These are phyloP conservation scores for Balakata baccata DNA, from an alignment of 345 rosid genomes.

Conservation along the genomic window DNA sequence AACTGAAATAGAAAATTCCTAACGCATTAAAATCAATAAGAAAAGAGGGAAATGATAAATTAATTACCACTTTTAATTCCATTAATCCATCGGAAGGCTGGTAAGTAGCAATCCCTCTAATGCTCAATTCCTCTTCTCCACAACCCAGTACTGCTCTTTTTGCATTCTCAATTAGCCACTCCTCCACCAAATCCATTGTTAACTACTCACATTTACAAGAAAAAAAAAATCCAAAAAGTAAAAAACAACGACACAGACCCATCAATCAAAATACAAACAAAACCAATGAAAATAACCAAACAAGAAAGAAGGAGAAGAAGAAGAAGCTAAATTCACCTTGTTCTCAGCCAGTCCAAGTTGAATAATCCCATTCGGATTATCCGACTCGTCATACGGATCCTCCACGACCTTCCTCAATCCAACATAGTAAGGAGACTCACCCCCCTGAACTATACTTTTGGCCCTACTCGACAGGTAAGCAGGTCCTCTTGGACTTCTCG, in stretches of 20 bases:
- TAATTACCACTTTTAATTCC: conserved; percentile 73
- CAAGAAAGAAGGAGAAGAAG: neutral
- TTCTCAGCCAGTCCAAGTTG: conserved; percentile 74
- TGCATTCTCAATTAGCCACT: conserved; percentile 61
- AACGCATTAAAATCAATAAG: neutral
- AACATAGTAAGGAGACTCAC: conserved; percentile 46
- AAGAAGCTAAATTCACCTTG: conserved; percentile 37
- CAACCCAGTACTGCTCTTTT: conserved; percentile 43
- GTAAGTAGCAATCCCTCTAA: conserved; percentile 61
- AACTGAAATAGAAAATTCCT: neutral
- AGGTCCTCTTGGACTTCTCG: conserved; percentile 59
- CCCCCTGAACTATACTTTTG: conserved; percentile 42
- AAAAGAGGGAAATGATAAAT: neutral
- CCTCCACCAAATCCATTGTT: conserved; percentile 51
- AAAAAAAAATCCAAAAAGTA: neutral
- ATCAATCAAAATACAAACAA: neutral
- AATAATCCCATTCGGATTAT: conserved; percentile 44
- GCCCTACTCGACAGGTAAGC: conserved; percentile 58
- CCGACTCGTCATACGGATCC: conserved; percentile 62
- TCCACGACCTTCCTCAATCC: conserved; percentile 58
- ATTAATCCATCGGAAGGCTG: conserved; percentile 67
- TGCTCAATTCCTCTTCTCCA: conserved; percentile 35
- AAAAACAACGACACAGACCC: neutral
- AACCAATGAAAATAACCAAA: neutral
- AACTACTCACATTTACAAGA: conserved; percentile 30